Percentiles rank a stretch among this genome's conserved stretches.
phyloP scores from a whole-genome alignment of 192 early-diverging fungal species.

The Entophlyctis luteolus region DNA sequence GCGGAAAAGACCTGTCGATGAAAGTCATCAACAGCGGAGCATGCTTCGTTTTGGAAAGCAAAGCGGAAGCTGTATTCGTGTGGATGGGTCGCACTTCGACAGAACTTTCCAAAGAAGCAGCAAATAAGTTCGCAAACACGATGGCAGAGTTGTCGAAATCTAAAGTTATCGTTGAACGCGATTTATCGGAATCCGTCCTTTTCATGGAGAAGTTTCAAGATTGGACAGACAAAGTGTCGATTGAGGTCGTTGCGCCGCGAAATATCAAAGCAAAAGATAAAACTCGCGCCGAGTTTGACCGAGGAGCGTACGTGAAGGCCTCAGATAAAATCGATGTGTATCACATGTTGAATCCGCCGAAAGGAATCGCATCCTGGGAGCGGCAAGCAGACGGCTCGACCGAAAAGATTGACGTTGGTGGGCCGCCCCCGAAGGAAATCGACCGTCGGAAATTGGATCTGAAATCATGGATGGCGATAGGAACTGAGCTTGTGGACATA shows the following conservation, averaged over 20 bases:
- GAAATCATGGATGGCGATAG: slow-evolving; percentile 14
- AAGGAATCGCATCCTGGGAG: slow-evolving; percentile 30
- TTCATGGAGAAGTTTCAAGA: slow-evolving; percentile 39
- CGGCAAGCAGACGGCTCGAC: slow-evolving; percentile 12
- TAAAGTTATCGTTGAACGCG: slow-evolving; percentile 19
- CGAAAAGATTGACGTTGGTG: slow-evolving; percentile 20
- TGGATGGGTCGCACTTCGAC: slow-evolving; percentile 28
- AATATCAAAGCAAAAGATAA: slow-evolving; percentile 37
- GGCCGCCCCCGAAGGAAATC: slow-evolving; percentile 24
- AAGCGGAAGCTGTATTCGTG: slow-evolving; percentile 20
- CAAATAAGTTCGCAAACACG: slow-evolving; percentile 20
- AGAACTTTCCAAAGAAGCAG: slow-evolving; percentile 13
- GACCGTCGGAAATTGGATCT: slow-evolving; percentile 29
- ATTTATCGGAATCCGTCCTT: slow-evolving; percentile 28
- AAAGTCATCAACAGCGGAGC: slow-evolving; percentile 19
- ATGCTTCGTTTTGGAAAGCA: slow-evolving; percentile 30
- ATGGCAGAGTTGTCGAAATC: neutral
- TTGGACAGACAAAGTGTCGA: slow-evolving; percentile 29
- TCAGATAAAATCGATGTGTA: slow-evolving; percentile 11
- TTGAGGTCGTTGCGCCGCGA: slow-evolving; percentile 19
- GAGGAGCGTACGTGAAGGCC: slow-evolving; percentile 19
- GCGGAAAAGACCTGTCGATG: slow-evolving; percentile 14
- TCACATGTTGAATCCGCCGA: slow-evolving; percentile 33
- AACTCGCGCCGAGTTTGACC: slow-evolving; percentile 29
- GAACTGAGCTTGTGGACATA: slow-evolving; percentile 8